phyloP scores from a whole-genome alignment of 75 land plant genomes.

The Picea sitchensis region DNA sequence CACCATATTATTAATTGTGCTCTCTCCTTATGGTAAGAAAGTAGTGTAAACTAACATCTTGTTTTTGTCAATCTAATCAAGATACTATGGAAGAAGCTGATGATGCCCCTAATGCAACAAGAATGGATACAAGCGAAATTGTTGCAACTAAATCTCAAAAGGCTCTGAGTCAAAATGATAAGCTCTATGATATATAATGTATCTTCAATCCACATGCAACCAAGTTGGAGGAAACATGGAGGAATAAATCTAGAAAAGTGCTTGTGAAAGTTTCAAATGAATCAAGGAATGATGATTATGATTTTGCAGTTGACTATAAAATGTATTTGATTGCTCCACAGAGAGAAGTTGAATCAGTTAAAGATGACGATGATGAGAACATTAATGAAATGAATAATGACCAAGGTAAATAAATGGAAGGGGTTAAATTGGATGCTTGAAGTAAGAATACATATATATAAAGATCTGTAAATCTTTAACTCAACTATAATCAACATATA shows the following conservation, averaged over 20 bases:
- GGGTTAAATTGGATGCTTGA: slow-evolving; percentile 32
- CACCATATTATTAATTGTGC: background rate
- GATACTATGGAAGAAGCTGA: slow-evolving; percentile 18
- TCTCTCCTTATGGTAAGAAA: background rate
- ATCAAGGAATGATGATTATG: slow-evolving; percentile 56
- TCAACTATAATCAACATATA: too few relatives aligned
- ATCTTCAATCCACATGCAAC: slow-evolving; percentile 68
- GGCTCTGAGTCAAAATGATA: slow-evolving; percentile 52
- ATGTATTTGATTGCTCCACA: slow-evolving; percentile 21
- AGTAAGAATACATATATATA: background rate
- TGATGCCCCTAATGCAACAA: slow-evolving; percentile 15
- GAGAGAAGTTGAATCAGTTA: background rate
- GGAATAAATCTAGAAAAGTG: slow-evolving; percentile 53
- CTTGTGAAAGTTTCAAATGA: slow-evolving; percentile 4
- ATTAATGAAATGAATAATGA: slow-evolving; percentile 1
- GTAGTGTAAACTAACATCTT: background rate
- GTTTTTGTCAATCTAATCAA: slow-evolving; percentile 16
- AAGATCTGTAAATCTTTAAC: too few relatives aligned
- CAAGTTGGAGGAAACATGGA: slow-evolving; percentile 60
- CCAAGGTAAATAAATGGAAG: slow-evolving; percentile 29
- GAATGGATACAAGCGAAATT: slow-evolving; percentile 28
- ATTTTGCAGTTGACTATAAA: slow-evolving; percentile 67
- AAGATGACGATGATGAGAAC: slow-evolving; percentile 9
- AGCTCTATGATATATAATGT: slow-evolving; percentile 77
- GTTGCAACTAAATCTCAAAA: slow-evolving; percentile 14